Percentiles rank a stretch among this genome's conserved stretches.
These are phyloP conservation scores for Yamadazyma nakazawae DNA, from an alignment of 805 yeast species.

Conservation along the genomic window DNA sequence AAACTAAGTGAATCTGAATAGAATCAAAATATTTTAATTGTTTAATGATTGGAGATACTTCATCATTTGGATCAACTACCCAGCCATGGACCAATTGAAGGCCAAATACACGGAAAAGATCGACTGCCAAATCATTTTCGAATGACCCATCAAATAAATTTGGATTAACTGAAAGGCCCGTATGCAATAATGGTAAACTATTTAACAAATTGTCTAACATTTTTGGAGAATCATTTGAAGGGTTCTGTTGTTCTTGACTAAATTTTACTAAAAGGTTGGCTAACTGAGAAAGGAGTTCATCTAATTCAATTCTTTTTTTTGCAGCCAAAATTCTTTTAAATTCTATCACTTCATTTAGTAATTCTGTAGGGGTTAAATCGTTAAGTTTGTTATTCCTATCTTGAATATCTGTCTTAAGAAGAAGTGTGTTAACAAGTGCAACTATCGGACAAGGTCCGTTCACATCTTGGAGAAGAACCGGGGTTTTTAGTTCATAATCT, in stretches of 20 bases:
- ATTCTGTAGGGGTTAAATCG: constrained; percentile 4
- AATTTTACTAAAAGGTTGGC: constrained; percentile 14
- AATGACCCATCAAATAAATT: constrained; percentile 54
- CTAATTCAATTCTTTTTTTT: constrained; percentile 1
- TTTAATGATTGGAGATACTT: not conserved
- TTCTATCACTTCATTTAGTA: not conserved
- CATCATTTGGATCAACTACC: constrained; percentile 45
- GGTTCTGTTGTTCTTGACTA: not conserved
- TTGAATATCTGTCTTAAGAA: constrained; percentile 45
- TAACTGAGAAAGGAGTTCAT: constrained; percentile 10
- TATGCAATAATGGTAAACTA: constrained; percentile 58
- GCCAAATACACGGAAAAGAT: constrained; percentile 56
- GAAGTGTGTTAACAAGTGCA: constrained; percentile 68
- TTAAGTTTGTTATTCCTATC: constrained; percentile 7
- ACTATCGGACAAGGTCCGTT: constrained; percentile 90
- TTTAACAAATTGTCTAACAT: constrained; percentile 42
- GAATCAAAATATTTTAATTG: constrained; percentile 40
- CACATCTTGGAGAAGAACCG: constrained; percentile 68
- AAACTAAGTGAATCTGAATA: constrained; percentile 54
- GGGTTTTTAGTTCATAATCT: constrained; percentile 38
- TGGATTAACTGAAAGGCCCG: constrained; percentile 75
- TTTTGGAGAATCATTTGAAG: not conserved
- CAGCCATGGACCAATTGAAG: constrained; percentile 80
- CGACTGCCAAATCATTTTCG: constrained; percentile 44
- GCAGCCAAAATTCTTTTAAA: constrained; percentile 6